These are phyloP conservation scores for Coccomyxa subellipsoidea DNA, from an alignment of 163 green algal species.

Conservation along the genomic window DNA sequence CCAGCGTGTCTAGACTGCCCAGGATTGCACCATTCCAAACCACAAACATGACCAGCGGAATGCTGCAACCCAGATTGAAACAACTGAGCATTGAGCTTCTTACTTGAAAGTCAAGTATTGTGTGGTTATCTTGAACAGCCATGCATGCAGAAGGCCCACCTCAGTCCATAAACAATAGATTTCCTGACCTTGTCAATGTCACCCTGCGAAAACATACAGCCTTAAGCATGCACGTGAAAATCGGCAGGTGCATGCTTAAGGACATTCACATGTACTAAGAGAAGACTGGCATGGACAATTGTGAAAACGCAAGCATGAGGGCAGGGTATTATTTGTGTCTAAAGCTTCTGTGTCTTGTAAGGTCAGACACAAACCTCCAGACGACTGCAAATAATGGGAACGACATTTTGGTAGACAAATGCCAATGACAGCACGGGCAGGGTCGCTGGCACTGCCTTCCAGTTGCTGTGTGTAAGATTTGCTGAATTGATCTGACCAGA, in stretches of 20 bases:
- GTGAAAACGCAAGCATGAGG: too few relatives aligned
- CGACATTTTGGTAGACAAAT: slow-evolving; percentile 88
- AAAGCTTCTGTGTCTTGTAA: too few relatives aligned
- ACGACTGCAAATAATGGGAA: slow-evolving; percentile 54
- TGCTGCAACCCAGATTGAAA: not conserved
- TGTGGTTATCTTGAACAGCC: too few relatives aligned
- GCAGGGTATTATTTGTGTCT: too few relatives aligned
- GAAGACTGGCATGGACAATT: too few relatives aligned
- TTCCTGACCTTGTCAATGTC: slow-evolving; percentile 58
- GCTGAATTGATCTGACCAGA: slow-evolving; percentile 27
- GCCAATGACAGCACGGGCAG: slow-evolving; percentile 76
- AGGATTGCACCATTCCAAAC: slow-evolving; percentile 72
- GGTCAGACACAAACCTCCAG: slow-evolving; percentile 49
- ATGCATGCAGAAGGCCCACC: too few relatives aligned
- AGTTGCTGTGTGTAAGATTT: slow-evolving; percentile 49
- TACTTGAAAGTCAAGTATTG: too few relatives aligned
- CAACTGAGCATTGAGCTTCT: too few relatives aligned
- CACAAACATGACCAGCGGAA: slow-evolving; percentile 70
- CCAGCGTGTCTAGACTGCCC: slow-evolving; percentile 29
- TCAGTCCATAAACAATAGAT: slow-evolving; percentile 29
- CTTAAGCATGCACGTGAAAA: too few relatives aligned
- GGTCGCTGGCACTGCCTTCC: slow-evolving; percentile 54
- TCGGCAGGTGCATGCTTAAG: too few relatives aligned
- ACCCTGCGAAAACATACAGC: slow-evolving; percentile 52
- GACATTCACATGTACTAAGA: too few relatives aligned